Evolutionary conservation across 352 stramenopile species (phyloP).

Genomic region (Phytophthora ramorum): DNA sequence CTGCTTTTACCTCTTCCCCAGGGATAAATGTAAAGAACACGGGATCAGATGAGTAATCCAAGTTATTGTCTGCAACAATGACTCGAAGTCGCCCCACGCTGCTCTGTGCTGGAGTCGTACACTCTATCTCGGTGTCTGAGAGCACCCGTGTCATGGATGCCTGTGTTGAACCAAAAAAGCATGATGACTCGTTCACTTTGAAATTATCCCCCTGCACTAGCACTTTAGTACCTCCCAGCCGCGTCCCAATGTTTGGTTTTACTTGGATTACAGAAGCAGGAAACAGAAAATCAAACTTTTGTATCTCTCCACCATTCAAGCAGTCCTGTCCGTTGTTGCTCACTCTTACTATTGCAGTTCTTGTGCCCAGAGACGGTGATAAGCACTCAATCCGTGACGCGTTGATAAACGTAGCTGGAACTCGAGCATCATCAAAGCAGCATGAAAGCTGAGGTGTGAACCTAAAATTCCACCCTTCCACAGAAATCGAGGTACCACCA

Average conservation of each 20-base stretch:
- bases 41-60: slow-evolving; percentile 54
- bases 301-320: slow-evolving; percentile 35
- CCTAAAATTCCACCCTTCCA: slow-evolving; percentile 61
- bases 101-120: slow-evolving; percentile 43
- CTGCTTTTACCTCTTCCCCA: slow-evolving; percentile 51
- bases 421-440: slow-evolving; percentile 60
- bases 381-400: slow-evolving; percentile 60
- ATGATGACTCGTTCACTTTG: slow-evolving; percentile 42
- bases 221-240: slow-evolving; percentile 64
- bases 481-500: slow-evolving; percentile 50
- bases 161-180: slow-evolving; percentile 39
- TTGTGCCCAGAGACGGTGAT: slow-evolving; percentile 43
- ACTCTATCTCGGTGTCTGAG: slow-evolving; percentile 52
- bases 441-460: slow-evolving; percentile 64
- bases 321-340: slow-evolving; percentile 72
- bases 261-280: slow-evolving; percentile 41
- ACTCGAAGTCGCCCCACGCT: slow-evolving; percentile 33
- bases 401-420: slow-evolving; percentile 74
- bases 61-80: slow-evolving; percentile 68
- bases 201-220: slow-evolving; percentile 51
- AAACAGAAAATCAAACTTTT: slow-evolving; percentile 54
- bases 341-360: slow-evolving; percentile 40
- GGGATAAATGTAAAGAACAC: slow-evolving; percentile 51
- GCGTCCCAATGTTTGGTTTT: slow-evolving; percentile 41
- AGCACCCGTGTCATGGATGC: slow-evolving; percentile 31